Percentiles rank a stretch among this genome's conserved stretches.
Conservation (phyloP, 192 early-diverging fungal species). For the Funneliformis geosporum region DNA sequence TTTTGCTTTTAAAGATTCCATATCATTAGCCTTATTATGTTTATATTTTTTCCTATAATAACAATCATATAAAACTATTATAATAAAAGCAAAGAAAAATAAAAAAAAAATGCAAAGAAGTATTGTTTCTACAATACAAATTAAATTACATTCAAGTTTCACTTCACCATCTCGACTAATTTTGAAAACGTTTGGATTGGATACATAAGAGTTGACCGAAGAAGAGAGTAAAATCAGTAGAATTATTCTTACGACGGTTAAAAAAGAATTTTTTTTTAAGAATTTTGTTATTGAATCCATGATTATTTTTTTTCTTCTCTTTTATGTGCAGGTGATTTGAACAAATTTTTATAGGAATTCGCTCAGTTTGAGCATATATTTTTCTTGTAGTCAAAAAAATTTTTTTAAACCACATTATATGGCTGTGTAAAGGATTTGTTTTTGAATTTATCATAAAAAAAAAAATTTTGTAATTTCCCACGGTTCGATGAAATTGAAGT, state of each 20-base stretch:
- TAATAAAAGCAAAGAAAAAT: background rate
- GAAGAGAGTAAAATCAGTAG: background rate
- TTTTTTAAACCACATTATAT: no score
- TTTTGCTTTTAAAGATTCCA: no score
- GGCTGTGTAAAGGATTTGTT: no score
- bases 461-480: no score
- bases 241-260: background rate
- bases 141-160: background rate
- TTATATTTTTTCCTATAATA: background rate
- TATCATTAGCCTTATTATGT: no score
- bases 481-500: no score
- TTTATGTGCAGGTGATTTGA: no score
- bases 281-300: background rate
- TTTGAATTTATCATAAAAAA: no score
- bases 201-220: background rate
- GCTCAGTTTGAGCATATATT: no score
- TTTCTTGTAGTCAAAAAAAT: no score
- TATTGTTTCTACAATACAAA: background rate
- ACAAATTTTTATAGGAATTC: no score
- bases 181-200: background rate
- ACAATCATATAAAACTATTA: background rate
- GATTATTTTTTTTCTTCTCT: background rate
- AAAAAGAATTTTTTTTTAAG: no score
- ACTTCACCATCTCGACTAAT: background rate
- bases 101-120: background rate